These are phyloP conservation scores for Diaporthe velutina DNA, from an alignment of 2,329 filamentous ascomycete genomes.

Conservation along the genomic window DNA sequence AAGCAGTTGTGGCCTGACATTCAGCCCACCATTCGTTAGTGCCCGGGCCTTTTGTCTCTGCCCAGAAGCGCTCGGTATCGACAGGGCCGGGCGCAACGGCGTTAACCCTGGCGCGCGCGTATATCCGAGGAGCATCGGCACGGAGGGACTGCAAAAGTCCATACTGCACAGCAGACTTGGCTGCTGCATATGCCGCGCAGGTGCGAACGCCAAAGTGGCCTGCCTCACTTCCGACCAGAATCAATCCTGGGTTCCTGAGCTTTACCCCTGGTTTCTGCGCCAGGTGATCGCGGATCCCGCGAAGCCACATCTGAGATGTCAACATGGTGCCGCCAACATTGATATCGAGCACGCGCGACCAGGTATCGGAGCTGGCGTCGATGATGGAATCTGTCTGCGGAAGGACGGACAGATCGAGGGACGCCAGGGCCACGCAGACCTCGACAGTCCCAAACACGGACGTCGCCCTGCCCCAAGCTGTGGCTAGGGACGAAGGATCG, in stretches of 20 bases:
- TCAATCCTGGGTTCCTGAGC: background rate
- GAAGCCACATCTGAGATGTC: conserved; percentile 6
- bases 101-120: conserved; percentile 4
- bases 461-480: background rate
- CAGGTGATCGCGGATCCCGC: conserved; percentile 19
- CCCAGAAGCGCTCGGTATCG: conserved; percentile 10
- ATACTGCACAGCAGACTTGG: conserved; percentile 26
- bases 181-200: conserved; percentile 12
- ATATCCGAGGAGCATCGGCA: background rate
- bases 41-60: conserved; percentile 5
- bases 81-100: conserved; percentile 13
- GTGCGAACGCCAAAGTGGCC: conserved; percentile 24
- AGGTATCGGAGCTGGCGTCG: background rate
- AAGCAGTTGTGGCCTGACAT: conserved; percentile 10
- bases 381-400: conserved; percentile 16
- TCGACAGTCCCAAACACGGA: conserved; percentile 1
- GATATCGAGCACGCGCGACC: conserved; percentile 3
- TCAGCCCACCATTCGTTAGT: conserved; percentile 18
- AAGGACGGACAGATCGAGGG: conserved; percentile 10
- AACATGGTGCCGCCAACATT: conserved; percentile 11
- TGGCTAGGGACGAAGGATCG: background rate
- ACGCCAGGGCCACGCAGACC: conserved; percentile 17
- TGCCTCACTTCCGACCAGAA: conserved; percentile 12
- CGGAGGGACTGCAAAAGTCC: conserved; percentile 18
- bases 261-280: background rate